Evolutionary conservation across 139 green algal species (phyloP).

Genomic region (Zygnema cylindricum): DNA sequence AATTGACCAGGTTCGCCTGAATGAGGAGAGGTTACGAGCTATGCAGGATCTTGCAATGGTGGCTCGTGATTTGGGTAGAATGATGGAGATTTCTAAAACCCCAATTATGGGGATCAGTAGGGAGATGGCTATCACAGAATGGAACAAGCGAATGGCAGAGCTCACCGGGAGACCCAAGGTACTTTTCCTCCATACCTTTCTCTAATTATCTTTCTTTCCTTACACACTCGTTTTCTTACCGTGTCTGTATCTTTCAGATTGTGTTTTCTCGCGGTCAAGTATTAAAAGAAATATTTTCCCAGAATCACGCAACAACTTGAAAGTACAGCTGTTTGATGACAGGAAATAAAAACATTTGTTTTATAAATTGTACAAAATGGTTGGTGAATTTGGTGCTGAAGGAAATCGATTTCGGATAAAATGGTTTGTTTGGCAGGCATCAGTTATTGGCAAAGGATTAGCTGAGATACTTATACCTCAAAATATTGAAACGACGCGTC

Average conservation of each 20-base stretch:
- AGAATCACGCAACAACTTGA: too few species aligned
- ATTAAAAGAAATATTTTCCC: too few species aligned
- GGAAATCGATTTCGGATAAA: too few species aligned
- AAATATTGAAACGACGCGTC: not conserved
- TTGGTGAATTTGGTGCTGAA: too few species aligned
- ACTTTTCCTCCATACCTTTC: too few species aligned
- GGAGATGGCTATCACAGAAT: conserved; percentile 18
- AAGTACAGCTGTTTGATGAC: too few species aligned
- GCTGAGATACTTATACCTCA: not conserved
- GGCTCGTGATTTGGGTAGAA: conserved; percentile 22
- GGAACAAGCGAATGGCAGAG: conserved; percentile 40
- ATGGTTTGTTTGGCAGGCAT: conserved; percentile 32
- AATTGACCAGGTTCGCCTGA: conserved; percentile 31
- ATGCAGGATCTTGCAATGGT: conserved; percentile 55
- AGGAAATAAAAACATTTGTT: too few species aligned
- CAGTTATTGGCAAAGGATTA: conserved; percentile 31
- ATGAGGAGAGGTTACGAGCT: conserved; percentile 42
- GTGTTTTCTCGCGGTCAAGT: too few species aligned
- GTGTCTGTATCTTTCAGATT: not conserved
- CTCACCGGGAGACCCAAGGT: conserved; percentile 44
- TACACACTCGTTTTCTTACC: not conserved
- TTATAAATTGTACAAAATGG: too few species aligned
- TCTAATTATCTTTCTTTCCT: not conserved
- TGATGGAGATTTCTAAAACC: conserved; percentile 52
- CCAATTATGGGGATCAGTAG: conserved; percentile 26